Evolutionary conservation across 495 filamentous ascomycete species (phyloP), one percentile per base, ranked within the genome.

Genomic region (Oleoguttula mirabilis): DNA sequence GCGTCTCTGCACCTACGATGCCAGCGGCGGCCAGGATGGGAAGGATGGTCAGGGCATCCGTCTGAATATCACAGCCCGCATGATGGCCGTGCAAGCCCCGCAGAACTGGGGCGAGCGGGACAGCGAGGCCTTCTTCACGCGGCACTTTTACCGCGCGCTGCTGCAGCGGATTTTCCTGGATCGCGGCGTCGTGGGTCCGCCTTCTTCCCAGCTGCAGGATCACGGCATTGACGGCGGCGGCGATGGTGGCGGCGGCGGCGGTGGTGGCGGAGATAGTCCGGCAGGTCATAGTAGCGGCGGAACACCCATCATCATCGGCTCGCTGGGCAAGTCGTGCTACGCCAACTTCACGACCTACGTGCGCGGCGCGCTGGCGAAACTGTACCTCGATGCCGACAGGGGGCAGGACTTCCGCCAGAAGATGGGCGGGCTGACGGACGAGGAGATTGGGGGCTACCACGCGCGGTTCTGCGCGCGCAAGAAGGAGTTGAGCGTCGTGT

Each of bases 81-180:
- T 92, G 74, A 93, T 95, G 90, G 88, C 86, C 23, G 82, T 88
- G 11, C 90, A 98, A 64, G 90, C 90, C 1, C 87, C 88, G 0
- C 70, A 79, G 21, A 96, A 96, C 58, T 98, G 90, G 90, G 83
- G 80, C 7, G 60, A 64, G 11, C 66, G 68, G 16, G 84, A 92
- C 32, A 90, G 82, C 58, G 82, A 86, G 21, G 65, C 63, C 2
- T 96, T 95, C 65, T 95, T 96, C 64, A 90, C 79, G 1, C 72
- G 90, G 4, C 90, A 98, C 55, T 94, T 87, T 62, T 98, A 84
- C 65, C 82, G 90, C 19, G 84, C 87, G 1, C 71, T 98, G 1
- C 66, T 95, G 12, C 92, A 98, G 61, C 79, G 79, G 21, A 78
- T 98, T 10, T 85, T 98, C 41, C 66, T 94, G 0, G 90, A 98